Percentiles rank a stretch among this genome's conserved stretches.
Conservation (phyloP, 1,139 yeast genomes). For the Sporopachydermia cereana region DNA sequence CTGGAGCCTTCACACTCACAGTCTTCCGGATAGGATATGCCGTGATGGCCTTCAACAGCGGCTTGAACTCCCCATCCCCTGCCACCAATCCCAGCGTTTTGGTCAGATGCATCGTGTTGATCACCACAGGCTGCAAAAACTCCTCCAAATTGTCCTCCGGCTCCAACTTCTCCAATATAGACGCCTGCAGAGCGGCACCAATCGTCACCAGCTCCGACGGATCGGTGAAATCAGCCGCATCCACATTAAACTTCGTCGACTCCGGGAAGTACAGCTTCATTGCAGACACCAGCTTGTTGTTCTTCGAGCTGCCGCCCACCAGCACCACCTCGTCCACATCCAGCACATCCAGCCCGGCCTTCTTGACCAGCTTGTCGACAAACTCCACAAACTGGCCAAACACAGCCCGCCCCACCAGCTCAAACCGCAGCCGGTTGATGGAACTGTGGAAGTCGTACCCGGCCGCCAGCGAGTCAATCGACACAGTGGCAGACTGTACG, state of each 20-base stretch:
- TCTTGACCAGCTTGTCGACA: slow-evolving; percentile 60
- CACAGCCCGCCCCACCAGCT: slow-evolving; percentile 72
- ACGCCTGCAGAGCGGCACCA: slow-evolving; percentile 97
- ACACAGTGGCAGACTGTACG: slow-evolving; percentile 79
- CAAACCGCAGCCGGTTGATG: slow-evolving; percentile 90
- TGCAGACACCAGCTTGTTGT: slow-evolving; percentile 81
- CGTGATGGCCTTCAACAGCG: slow-evolving; percentile 73
- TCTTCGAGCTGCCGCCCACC: slow-evolving; percentile 88
- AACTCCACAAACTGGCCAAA: slow-evolving; percentile 67
- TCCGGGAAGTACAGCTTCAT: slow-evolving; percentile 68
- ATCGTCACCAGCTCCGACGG: slow-evolving; percentile 87
- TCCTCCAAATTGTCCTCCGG: slow-evolving; percentile 68
- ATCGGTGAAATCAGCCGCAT: slow-evolving; percentile 71
- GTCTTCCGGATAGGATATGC: slow-evolving; percentile 87
- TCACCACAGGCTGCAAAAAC: slow-evolving; percentile 74
- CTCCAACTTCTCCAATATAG: slow-evolving; percentile 73
- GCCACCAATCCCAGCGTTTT: slow-evolving; percentile 81
- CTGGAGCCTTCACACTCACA: slow-evolving; percentile 43
- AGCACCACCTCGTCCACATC: slow-evolving; percentile 87
- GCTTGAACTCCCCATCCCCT: slow-evolving; percentile 58
- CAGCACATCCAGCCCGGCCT: slow-evolving; percentile 76
- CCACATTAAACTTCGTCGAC: slow-evolving; percentile 43
- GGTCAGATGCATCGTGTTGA: slow-evolving; percentile 78
- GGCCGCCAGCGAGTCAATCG: slow-evolving; percentile 89
- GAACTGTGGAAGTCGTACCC: slow-evolving; percentile 91